These are phyloP conservation scores for Fusarium keratoplasticum DNA, from an alignment of 2,329 filamentous ascomycete genomes.

Conservation along the genomic window DNA sequence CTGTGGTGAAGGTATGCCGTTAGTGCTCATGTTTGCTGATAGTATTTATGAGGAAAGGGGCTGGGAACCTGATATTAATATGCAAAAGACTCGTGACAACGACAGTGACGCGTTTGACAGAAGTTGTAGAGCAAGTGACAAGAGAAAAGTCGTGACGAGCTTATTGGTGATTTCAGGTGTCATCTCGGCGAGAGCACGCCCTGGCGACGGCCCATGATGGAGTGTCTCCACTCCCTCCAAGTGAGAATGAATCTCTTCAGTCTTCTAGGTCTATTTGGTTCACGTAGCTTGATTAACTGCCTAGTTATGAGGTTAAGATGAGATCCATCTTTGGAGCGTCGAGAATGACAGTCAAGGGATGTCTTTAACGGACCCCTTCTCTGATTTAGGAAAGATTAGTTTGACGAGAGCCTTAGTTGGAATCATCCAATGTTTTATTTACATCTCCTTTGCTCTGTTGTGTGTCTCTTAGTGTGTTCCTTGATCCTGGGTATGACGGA, in stretches of 20 bases:
- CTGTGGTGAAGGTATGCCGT: not conserved
- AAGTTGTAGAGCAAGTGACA: not conserved
- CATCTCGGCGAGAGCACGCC: not conserved
- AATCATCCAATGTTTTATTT: too few species aligned
- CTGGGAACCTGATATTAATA: not conserved
- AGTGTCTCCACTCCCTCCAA: too few species aligned
- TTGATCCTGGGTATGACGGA: too few species aligned
- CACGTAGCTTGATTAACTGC: not conserved
- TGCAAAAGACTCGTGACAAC: not conserved
- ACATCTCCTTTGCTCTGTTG: too few species aligned
- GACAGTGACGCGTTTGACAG: not conserved
- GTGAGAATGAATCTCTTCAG: not conserved
- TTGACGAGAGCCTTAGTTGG: too few species aligned
- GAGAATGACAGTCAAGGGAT: not conserved
- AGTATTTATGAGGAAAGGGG: not conserved
- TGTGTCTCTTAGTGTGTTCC: too few species aligned
- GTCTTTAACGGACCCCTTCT: too few species aligned
- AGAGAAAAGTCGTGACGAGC: not conserved
- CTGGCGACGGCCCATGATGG: not conserved
- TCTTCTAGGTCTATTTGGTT: not conserved
- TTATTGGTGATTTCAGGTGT: not conserved
- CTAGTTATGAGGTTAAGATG: not conserved
- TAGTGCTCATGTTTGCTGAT: not conserved
- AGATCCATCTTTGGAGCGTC: not conserved
- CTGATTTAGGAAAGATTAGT: too few species aligned